phyloP scores from a whole-genome alignment of 2,329 filamentous ascomycete species.

The Tolypocladium pustulatum region DNA sequence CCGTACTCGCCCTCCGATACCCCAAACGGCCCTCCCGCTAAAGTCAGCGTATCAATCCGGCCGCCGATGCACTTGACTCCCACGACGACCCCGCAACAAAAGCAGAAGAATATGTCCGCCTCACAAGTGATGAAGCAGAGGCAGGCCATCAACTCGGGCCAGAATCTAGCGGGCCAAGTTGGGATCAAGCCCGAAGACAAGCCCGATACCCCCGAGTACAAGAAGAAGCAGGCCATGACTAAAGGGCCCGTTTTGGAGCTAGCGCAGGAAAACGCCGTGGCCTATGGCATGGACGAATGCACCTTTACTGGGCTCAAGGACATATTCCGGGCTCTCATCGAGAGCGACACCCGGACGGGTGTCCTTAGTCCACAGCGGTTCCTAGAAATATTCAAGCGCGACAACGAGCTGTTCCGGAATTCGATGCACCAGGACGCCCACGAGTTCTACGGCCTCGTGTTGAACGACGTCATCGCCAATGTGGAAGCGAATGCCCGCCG shows the following conservation, averaged over 20 bases:
- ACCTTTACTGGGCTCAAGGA: slow-evolving; percentile 93
- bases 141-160: slow-evolving; percentile 41
- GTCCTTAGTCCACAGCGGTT: slow-evolving; percentile 90
- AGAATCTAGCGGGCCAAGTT: slow-evolving; percentile 41
- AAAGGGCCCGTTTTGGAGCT: slow-evolving; percentile 81
- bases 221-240: slow-evolving; percentile 90
- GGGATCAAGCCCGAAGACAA: slow-evolving; percentile 74
- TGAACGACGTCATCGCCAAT: slow-evolving; percentile 94
- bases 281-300: slow-evolving; percentile 89
- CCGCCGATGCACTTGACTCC: slow-evolving; percentile 40
- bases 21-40: slow-evolving; percentile 46
- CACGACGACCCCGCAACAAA: slow-evolving; percentile 24
- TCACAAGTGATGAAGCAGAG: slow-evolving; percentile 48
- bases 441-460: slow-evolving; percentile 85
- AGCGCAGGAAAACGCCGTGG: slow-evolving; percentile 64
- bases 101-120: slow-evolving; percentile 41
- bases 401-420: slow-evolving; percentile 95
- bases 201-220: slow-evolving; percentile 89
- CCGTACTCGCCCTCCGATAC: slow-evolving; percentile 58
- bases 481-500: slow-evolving; percentile 78
- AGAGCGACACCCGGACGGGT: slow-evolving; percentile 70
- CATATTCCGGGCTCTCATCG: slow-evolving; percentile 84
- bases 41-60: slow-evolving; percentile 51
- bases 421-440: slow-evolving; percentile 98
- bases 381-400: slow-evolving; percentile 81